phyloP scores from a whole-genome alignment of 306 rosid species.

The Glycine tomentella region DNA sequence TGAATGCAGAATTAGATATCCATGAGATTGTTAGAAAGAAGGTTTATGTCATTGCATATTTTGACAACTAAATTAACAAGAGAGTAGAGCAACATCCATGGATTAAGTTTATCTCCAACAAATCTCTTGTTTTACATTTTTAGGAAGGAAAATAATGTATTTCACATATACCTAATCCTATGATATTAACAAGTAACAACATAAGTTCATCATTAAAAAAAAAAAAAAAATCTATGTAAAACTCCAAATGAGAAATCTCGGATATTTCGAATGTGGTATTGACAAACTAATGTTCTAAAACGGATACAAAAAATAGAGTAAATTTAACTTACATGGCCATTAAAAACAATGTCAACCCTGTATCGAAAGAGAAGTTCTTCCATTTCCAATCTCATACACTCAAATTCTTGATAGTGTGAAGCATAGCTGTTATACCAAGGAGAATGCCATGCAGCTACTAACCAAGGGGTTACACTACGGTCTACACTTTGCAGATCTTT shows the following conservation, averaged over 20 bases:
- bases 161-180: conserved; percentile 1
- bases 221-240: not conserved
- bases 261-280: conserved; percentile 27
- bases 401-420: conserved; percentile 94
- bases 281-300: conserved; percentile 14
- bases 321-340: conserved; percentile 83
- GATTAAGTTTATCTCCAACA: conserved; percentile 18
- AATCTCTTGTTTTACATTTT: conserved; percentile 21
- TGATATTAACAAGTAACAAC: not conserved
- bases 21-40: not conserved
- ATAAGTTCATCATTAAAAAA: not conserved
- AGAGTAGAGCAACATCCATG: conserved; percentile 9
- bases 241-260: not conserved
- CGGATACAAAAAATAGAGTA: not conserved
- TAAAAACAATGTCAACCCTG: conserved; percentile 75
- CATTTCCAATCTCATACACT: conserved; percentile 96
- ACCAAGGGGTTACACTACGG: conserved; percentile 80
- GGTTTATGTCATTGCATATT: not conserved
- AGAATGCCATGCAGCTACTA: conserved; percentile 85
- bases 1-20: not conserved
- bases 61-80: not conserved
- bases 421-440: conserved; percentile 95
- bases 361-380: conserved; percentile 79
- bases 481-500: conserved; percentile 62
- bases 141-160: not conserved